Evolutionary conservation across 306 rosid genomes (phyloP).

Genomic region (Mimosa bimucronata): DNA sequence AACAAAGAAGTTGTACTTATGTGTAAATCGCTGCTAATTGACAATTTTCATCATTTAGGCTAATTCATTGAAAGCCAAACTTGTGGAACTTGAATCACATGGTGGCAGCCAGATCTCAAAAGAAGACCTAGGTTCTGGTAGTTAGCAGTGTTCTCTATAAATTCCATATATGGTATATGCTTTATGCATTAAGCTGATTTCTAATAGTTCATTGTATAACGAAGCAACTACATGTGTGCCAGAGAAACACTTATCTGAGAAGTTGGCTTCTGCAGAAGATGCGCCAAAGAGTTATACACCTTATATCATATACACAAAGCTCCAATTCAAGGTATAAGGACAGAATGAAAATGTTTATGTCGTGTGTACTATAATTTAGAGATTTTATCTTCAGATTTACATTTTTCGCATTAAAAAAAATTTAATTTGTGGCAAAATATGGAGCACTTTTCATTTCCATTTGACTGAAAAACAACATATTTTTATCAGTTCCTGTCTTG

Average conservation of each 20-base stretch:
- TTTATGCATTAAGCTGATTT: slow-evolving; percentile 11
- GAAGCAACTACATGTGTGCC: slow-evolving; percentile 38
- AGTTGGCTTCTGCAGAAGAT: slow-evolving; percentile 53
- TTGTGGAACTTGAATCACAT: slow-evolving; percentile 60
- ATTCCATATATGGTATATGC: slow-evolving; percentile 10
- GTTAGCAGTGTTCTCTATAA: slow-evolving; percentile 32
- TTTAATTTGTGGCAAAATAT: slow-evolving; percentile 18
- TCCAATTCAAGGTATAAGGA: slow-evolving; percentile 79
- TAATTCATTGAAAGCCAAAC: slow-evolving; percentile 61
- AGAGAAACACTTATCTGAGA: slow-evolving; percentile 47
- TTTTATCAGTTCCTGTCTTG: slow-evolving; percentile 6
- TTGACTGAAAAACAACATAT: background rate
- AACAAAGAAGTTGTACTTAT: slow-evolving; percentile 4
- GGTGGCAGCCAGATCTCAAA: slow-evolving; percentile 36
- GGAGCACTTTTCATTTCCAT: slow-evolving; percentile 25
- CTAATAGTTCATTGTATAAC: slow-evolving; percentile 27
- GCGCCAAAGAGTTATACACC: slow-evolving; percentile 67
- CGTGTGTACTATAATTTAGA: slow-evolving; percentile 20
- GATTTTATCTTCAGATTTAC: slow-evolving; percentile 17
- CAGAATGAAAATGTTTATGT: slow-evolving; percentile 22
- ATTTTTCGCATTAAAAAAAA: slow-evolving; percentile 3
- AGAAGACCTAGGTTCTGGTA: slow-evolving; percentile 59
- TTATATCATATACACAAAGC: slow-evolving; percentile 74
- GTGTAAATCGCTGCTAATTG: slow-evolving; percentile 16
- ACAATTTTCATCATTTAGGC: slow-evolving; percentile 56